Base-by-base conservation (phyloP, 225 moss, liverwort and hornwort species). In the Physcomitrium patens region DNA sequence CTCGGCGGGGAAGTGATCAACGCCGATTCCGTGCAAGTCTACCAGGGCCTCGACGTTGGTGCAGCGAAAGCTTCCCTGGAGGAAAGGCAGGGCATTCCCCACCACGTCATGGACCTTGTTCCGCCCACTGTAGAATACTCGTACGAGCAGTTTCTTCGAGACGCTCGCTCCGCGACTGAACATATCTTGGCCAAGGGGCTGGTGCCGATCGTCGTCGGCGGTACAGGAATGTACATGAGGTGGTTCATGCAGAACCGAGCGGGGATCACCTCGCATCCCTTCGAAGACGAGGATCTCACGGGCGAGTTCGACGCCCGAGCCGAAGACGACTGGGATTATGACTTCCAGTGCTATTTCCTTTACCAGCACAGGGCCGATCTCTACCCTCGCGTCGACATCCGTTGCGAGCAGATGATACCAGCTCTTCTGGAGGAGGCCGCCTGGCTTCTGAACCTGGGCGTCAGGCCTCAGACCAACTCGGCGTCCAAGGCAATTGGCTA, bases 171-270 rank as follows among this genome's bases (percentile, higher is more conserved):
- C 7, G 76, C 76, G 1, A 67, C 67, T 0, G 19, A 61, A n/a
- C 49, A 49, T 4, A 79, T 83, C 22, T 19, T 83, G 0, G 45
- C 57, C 6, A 58, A 64, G 3, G 79, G 79, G 7, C 44, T 46
- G 0, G 74, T 78, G 7, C 83, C 83, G 12, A 83, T 83, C 8
- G 19, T 79, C 8, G 70, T 83, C 13, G 83, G 83, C 22, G 83
- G 83, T 14, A 78, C 83, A 3, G 73, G 83, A 18, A 83, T 83
- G 46, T 83, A 79, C 65, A 75, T 78, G 78, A 69, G 78, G 7
- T 71, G 45, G 31, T 79, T 56, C 64, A 78, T 83, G 83, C 78
- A 83, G 19, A 69, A 68, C 79, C 60, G 8, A 8, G 12, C 27
- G 7, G 12, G 13, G 0, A 55, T 81, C 13, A 81, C 81, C 7